These are phyloP conservation scores for Clarireedia homoeocarpa DNA, from an alignment of 2,329 filamentous ascomycete genomes.

Conservation along the genomic window DNA sequence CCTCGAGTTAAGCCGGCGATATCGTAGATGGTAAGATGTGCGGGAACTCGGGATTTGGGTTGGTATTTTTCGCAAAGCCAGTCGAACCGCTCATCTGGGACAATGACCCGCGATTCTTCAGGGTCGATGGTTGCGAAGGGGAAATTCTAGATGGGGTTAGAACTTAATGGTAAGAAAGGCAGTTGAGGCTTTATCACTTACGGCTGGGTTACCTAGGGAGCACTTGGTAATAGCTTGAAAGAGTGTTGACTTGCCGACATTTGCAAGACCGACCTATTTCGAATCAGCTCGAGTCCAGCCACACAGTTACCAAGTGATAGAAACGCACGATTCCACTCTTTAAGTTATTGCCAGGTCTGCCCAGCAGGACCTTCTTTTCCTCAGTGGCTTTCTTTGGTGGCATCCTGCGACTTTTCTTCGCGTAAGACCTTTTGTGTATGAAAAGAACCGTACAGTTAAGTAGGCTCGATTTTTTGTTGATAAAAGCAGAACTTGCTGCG, in stretches of 20 bases:
- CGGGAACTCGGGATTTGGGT: constrained; percentile 93
- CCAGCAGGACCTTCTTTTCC: constrained; percentile 94
- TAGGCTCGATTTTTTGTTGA: constrained; percentile 22
- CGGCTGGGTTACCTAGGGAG: constrained; percentile 91
- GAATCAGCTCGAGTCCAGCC: background rate
- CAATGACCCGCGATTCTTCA: constrained; percentile 94
- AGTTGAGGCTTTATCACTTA: constrained; percentile 41
- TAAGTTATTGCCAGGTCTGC: constrained; percentile 92
- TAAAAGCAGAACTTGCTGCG: constrained; percentile 41
- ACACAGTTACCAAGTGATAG: constrained; percentile 14
- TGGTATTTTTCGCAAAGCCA: constrained; percentile 96
- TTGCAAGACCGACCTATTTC: constrained; percentile 85
- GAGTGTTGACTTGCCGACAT: constrained; percentile 98
- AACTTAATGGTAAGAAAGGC: constrained; percentile 4
- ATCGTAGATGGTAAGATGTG: constrained; percentile 96
- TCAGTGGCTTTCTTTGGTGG: constrained; percentile 87
- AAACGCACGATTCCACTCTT: constrained; percentile 93
- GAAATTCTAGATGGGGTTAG: constrained; percentile 62
- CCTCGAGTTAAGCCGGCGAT: constrained; percentile 95
- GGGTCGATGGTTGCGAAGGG: constrained; percentile 98
- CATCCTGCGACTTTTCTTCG: constrained; percentile 53
- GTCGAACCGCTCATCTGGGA: constrained; percentile 92
- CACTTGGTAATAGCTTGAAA: constrained; percentile 99
- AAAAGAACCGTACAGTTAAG: constrained; percentile 31
- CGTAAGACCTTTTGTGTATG: constrained; percentile 47